These are phyloP conservation scores for Elongisporangium senticosum DNA, from an alignment of 352 stramenopile genomes.

Conservation along the genomic window DNA sequence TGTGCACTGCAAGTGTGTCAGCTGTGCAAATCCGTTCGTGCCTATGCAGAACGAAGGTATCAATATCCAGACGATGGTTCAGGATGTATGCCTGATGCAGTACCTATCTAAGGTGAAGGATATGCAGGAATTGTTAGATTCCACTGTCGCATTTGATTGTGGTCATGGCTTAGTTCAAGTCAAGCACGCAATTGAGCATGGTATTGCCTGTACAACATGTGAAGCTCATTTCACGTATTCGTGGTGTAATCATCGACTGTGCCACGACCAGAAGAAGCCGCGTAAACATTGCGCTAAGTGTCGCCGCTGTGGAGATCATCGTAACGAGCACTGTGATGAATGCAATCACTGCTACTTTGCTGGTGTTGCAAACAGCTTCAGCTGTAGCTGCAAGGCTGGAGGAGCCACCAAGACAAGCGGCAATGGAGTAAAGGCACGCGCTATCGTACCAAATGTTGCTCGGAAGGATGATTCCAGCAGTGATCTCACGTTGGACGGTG, in stretches of 20 bases:
- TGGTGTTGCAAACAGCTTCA: conserved; percentile 78
- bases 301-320: conserved; percentile 68
- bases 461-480: conserved; percentile 6
- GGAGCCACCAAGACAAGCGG: conserved; percentile 12
- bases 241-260: conserved; percentile 75
- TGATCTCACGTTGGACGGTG: conserved; percentile 2
- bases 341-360: conserved; percentile 86
- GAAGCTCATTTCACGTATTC: conserved; percentile 66
- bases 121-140: conserved; percentile 77
- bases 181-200: conserved; percentile 56
- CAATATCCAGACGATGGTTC: conserved; percentile 56
- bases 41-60: conserved; percentile 69
- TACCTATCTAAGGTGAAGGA: conserved; percentile 79
- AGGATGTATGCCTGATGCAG: conserved; percentile 78
- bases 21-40: conserved; percentile 75
- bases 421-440: conserved; percentile 35
- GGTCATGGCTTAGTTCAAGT: conserved; percentile 48
- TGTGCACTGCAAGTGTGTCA: conserved; percentile 70
- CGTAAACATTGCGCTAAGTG: conserved; percentile 78
- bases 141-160: conserved; percentile 62
- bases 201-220: conserved; percentile 57
- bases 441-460: conserved; percentile 37
- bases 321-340: conserved; percentile 75
- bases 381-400: conserved; percentile 60
- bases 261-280: conserved; percentile 70